Evolutionary conservation across 139 green algal genomes (phyloP), one percentile per base, ranked within the genome.

Genomic region (Chlorella sp.): DNA sequence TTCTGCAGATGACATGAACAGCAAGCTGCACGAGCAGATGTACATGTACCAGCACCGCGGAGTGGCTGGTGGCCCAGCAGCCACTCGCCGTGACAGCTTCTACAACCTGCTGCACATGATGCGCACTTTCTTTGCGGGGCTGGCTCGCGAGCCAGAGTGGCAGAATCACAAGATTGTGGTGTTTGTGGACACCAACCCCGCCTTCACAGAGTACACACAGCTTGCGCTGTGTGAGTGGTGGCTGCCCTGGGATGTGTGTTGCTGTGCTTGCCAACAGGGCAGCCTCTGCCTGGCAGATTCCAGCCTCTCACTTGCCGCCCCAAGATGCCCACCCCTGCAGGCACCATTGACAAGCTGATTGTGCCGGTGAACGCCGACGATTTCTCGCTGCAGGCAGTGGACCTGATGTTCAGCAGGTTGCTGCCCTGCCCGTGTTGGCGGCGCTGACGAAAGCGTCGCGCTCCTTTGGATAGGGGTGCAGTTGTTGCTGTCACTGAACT

Each of bases 141-240:
- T 63, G 4, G n/a, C 44, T 26, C 4, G 18, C 16, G 72, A 79
- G 44, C 16, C 21, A 15, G 72, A 79, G 17, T 79, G 72, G 72
- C 18, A 1, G 41, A 44, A 26, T 26, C 21, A 64, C 11, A 9
- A 79, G 5, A 39, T 79, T 28, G 44, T 79, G 9, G 72, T 79
- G 41, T 79, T 79, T 44, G 63, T 79, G 21, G 72, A 79, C 17
- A 65, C 72, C 25, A 79, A 79, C 72, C 72, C 72, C 13, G 72
- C 72, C 25, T 79, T 79, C 44, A 79, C 72, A 13, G 72, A 64
- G 72, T 79, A 79, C 44, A 79, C 72, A 65, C 72, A 79, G 72
- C 41, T 76, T 21, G 70, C 70, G 16, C 70, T 76, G 6, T 76
- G 70, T 76, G 38, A 76, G 70, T 57, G 30, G 2, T 3, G n/a